Percentiles rank a stretch among this genome's conserved stretches.
Evolutionary conservation across 768 basidiomycete species (phyloP).

Genomic region (Wakefieldia striispora): DNA sequence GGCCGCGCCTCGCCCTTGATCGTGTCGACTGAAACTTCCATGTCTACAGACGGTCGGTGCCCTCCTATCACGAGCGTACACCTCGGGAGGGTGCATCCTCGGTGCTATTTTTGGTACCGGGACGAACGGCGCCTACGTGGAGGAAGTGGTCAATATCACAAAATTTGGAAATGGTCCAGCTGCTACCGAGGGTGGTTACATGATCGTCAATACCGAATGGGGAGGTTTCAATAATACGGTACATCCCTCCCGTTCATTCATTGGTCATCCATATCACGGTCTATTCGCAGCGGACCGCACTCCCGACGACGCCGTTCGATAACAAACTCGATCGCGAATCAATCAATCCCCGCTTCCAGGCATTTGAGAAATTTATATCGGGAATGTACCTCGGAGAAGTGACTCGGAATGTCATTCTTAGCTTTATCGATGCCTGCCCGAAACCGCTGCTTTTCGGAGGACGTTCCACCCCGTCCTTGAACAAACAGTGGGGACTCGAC

Average conservation of each 20-base stretch:
- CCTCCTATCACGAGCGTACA: constrained; percentile 88
- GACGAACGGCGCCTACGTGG: constrained; percentile 97
- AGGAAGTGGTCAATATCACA: constrained; percentile 77
- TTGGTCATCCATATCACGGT: neutral
- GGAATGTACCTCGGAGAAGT: constrained; percentile 99
- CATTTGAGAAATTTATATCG: constrained; percentile 97
- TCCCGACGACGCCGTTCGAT: constrained; percentile 89
- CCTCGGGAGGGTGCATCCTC: constrained; percentile 85
- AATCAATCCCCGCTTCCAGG: constrained; percentile 91
- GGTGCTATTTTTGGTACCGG: constrained; percentile 97
- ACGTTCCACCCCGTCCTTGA: constrained; percentile 65
- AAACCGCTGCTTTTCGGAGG: constrained; percentile 77
- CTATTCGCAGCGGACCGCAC: constrained; percentile 61
- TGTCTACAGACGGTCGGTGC: constrained; percentile 85
- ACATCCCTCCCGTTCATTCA: constrained; percentile 26
- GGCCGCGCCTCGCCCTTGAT: neutral
- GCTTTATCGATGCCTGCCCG: constrained; percentile 76
- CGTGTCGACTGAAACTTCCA: constrained; percentile 7
- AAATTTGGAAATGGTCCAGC: constrained; percentile 72
- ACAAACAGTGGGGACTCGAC: constrained; percentile 93
- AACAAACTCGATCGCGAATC: constrained; percentile 89
- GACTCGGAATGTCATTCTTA: constrained; percentile 77
- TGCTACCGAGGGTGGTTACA: constrained; percentile 62
- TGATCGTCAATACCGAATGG: constrained; percentile 99
- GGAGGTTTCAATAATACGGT: constrained; percentile 96